Conservation (phyloP, 371 early-diverging fungal genomes). For the Funneliformis caledonium region DNA sequence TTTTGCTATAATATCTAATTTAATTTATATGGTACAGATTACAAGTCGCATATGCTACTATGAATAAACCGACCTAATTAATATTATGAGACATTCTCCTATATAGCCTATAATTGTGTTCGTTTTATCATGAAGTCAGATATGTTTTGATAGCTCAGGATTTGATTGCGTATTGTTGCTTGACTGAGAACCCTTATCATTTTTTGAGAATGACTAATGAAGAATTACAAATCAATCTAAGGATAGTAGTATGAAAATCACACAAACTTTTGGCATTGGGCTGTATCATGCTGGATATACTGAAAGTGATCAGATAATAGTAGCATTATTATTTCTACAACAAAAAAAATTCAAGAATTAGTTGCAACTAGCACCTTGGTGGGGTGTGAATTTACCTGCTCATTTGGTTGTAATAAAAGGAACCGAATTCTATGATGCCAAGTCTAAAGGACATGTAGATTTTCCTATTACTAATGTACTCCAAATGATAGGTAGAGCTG, state of each 20-base stretch:
- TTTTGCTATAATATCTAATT: too few species aligned
- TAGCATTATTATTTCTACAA: conserved; percentile 93
- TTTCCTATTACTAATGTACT: conserved; percentile 95
- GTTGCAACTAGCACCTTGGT: conserved; percentile 98
- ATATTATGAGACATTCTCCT: conserved; percentile 92
- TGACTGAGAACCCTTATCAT: conserved; percentile 89
- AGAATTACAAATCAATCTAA: conserved; percentile 78
- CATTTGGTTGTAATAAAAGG: conserved; percentile 98
- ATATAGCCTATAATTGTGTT: conserved; percentile 95
- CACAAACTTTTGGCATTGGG: conserved; percentile 96
- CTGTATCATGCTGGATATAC: conserved; percentile 98
- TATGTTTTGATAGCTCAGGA: conserved; percentile 93
- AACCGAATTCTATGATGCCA: conserved; percentile 95
- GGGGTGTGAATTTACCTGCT: conserved; percentile 99
- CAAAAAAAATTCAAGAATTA: conserved; percentile 93
- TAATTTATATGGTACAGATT: too few species aligned
- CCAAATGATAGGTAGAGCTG: conserved; percentile 99
- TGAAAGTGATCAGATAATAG: conserved; percentile 83
- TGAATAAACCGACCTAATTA: conserved; percentile 95
- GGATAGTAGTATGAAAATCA: conserved; percentile 77
- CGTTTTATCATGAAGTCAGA: conserved; percentile 96
- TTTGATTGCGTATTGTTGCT: conserved; percentile 87
- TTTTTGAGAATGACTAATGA: conserved; percentile 87
- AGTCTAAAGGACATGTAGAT: conserved; percentile 86
- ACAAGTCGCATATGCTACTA: too few species aligned